These are phyloP conservation scores for Arthromyces matolae DNA, from an alignment of 768 basidiomycete species.

Conservation along the genomic window DNA sequence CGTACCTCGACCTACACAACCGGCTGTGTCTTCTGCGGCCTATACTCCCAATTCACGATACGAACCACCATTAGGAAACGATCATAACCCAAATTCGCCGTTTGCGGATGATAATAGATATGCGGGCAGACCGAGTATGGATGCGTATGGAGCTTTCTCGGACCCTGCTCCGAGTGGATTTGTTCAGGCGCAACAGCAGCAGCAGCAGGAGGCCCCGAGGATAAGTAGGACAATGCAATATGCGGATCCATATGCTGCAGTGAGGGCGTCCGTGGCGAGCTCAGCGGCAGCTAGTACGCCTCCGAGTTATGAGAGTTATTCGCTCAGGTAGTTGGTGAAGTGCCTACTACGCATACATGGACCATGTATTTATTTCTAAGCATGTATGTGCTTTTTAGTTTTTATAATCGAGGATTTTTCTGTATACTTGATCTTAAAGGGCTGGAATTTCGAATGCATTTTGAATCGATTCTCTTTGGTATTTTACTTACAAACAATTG, in stretches of 20 bases:
- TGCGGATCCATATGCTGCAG: conserved; percentile 83
- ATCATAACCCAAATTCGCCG: conserved; percentile 23
- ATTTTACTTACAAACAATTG: conserved; percentile 11
- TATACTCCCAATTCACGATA: conserved; percentile 11
- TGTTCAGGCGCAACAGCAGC: conserved; percentile 34
- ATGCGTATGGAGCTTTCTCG: conserved; percentile 87
- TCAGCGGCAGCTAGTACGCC: conserved; percentile 29
- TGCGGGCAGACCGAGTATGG: conserved; percentile 65
- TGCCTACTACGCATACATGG: background rate
- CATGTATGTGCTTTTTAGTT: background rate
- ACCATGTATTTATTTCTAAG: background rate
- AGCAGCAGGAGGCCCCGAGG: conserved; percentile 44
- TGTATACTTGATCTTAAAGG: no score
- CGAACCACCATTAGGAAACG: conserved; percentile 3
- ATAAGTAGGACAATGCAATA: conserved; percentile 93
- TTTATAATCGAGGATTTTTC: background rate
- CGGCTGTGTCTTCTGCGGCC: conserved; percentile 13
- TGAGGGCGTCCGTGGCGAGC: conserved; percentile 54
- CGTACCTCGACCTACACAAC: conserved; percentile 35
- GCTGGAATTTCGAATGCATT: no score
- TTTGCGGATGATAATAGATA: conserved; percentile 51
- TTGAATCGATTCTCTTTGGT: background rate
- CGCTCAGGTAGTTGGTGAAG: conserved; percentile 47
- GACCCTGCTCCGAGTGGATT: conserved; percentile 81
- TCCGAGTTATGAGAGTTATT: conserved; percentile 53